A percentile compares a stretch with the other conserved stretches of the same genome.
These are phyloP conservation scores for Lodderomyces margitis DNA, from an alignment of 1,139 yeast species.

Conservation along the genomic window DNA sequence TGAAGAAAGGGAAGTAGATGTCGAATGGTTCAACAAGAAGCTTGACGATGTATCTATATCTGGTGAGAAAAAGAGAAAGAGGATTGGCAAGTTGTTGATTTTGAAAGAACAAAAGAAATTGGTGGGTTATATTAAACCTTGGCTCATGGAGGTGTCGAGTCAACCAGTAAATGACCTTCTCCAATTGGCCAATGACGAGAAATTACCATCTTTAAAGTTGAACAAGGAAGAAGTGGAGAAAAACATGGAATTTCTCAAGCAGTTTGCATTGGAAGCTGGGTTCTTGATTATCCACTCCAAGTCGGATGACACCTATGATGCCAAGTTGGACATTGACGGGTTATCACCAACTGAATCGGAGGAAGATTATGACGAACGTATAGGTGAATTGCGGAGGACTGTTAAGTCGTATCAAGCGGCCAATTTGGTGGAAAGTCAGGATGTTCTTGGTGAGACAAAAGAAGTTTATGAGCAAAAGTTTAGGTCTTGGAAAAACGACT, in stretches of 20 bases:
- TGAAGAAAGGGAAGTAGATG: slow-evolving; percentile 77
- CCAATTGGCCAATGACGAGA: slow-evolving; percentile 39
- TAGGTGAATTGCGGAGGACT: slow-evolving; percentile 38
- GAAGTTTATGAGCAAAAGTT: slow-evolving; percentile 72
- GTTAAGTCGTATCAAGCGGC: slow-evolving; percentile 74
- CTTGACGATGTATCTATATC: slow-evolving; percentile 74
- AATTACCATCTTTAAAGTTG: slow-evolving; percentile 48
- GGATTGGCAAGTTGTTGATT: slow-evolving; percentile 63
- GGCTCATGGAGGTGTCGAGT: slow-evolving; percentile 52
- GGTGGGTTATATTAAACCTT: slow-evolving; percentile 61
- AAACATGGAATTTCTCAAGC: slow-evolving; percentile 59
- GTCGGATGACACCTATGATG: slow-evolving; percentile 50
- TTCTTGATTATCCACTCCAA: slow-evolving; percentile 61
- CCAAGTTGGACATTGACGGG: slow-evolving; percentile 73
- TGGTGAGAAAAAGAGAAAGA: slow-evolving; percentile 67
- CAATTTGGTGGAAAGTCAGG: slow-evolving; percentile 60
- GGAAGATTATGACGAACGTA: slow-evolving; percentile 58
- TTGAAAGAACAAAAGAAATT: slow-evolving; percentile 71
- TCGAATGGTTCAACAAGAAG: slow-evolving; percentile 87
- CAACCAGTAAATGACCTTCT: slow-evolving; percentile 29
- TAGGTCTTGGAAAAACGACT: slow-evolving; percentile 75
- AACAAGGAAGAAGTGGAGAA: slow-evolving; percentile 47
- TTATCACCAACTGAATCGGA: slow-evolving; percentile 61
- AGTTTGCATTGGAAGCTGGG: slow-evolving; percentile 66
- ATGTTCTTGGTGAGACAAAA: slow-evolving; percentile 58